phyloP scores from a whole-genome alignment of 805 yeast genomes.

The Candida hispaniensis region DNA sequence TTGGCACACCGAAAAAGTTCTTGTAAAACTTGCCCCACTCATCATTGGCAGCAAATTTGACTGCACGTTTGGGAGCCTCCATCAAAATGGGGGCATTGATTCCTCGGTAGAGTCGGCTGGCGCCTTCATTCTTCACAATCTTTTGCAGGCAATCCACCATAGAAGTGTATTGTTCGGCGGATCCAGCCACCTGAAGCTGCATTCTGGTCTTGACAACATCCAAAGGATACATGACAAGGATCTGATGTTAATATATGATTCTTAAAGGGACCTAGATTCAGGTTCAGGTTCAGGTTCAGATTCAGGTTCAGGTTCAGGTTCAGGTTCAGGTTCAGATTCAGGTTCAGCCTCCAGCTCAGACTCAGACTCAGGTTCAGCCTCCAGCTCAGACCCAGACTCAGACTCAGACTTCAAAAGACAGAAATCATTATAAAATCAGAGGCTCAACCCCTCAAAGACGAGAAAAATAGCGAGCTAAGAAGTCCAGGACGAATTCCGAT shows the following conservation, averaged over 20 bases:
- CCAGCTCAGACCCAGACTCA: not conserved
- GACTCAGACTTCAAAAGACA: too few species aligned
- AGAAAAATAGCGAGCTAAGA: too few species aligned
- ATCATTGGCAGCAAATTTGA: slow-evolving; percentile 96
- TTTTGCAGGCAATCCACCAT: slow-evolving; percentile 74
- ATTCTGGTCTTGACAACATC: slow-evolving; percentile 96
- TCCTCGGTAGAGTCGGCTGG: slow-evolving; percentile 77
- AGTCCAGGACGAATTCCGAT: too few species aligned
- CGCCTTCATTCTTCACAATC: slow-evolving; percentile 80
- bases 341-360: not conserved
- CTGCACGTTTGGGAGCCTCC: slow-evolving; percentile 99
- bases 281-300: not conserved
- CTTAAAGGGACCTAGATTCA: too few species aligned
- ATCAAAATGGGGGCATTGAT: slow-evolving; percentile 91
- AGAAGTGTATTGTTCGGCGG: slow-evolving; percentile 60
- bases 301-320: too few species aligned
- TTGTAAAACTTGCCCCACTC: slow-evolving; percentile 86
- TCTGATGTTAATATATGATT: slow-evolving; percentile 25
- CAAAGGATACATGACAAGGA: slow-evolving; percentile 88
- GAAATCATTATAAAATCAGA: too few species aligned
- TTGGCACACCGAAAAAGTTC: slow-evolving; percentile 51
- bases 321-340: not conserved
- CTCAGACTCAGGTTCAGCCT: not conserved
- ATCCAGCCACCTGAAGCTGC: slow-evolving; percentile 63
- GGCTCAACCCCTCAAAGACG: too few species aligned